A percentile compares a stretch with the other conserved stretches of the same genome.
Conservation (phyloP, 108 stramenopile genomes). For the Cyclotella baltica region DNA sequence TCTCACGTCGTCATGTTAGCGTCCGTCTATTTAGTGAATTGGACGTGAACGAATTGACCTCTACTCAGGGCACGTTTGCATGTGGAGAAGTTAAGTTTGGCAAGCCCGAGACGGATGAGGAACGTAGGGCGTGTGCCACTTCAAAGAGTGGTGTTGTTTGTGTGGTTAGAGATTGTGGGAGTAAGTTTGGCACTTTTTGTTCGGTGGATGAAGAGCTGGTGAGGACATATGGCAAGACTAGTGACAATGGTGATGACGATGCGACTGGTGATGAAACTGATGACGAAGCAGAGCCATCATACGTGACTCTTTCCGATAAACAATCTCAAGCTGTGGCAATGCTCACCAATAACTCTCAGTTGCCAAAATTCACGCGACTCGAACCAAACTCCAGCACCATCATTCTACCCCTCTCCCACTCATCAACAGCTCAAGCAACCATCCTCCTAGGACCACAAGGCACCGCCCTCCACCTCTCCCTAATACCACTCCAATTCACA, state of each 20-base stretch:
- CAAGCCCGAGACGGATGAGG: constrained; percentile 34
- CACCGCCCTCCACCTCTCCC: constrained; percentile 44
- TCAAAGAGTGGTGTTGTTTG: constrained; percentile 37
- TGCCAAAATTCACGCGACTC: constrained; percentile 41
- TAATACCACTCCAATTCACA: constrained; percentile 49
- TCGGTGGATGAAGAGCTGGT: constrained; percentile 41
- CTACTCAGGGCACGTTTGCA: not conserved
- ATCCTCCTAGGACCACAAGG: constrained; percentile 51
- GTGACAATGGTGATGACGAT: constrained; percentile 13
- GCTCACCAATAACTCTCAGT: not conserved
- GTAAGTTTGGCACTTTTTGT: constrained; percentile 58
- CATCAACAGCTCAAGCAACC: constrained; percentile 34
- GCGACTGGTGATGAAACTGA: constrained; percentile 45
- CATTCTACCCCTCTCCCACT: constrained; percentile 46
- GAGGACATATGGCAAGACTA: not conserved
- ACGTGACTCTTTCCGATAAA: constrained; percentile 44
- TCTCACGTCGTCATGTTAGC: constrained; percentile 47
- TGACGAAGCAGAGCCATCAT: constrained; percentile 28
- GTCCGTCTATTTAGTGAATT: constrained; percentile 37
- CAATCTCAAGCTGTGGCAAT: constrained; percentile 38
- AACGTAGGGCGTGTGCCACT: constrained; percentile 33
- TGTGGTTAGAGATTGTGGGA: constrained; percentile 48
- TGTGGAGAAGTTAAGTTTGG: constrained; percentile 36
- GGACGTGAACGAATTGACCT: not conserved
- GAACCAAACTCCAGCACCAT: constrained; percentile 37